Evolutionary conservation across 768 basidiomycete genomes (phyloP).

Genomic region (Rhizopogon vulgaris): DNA sequence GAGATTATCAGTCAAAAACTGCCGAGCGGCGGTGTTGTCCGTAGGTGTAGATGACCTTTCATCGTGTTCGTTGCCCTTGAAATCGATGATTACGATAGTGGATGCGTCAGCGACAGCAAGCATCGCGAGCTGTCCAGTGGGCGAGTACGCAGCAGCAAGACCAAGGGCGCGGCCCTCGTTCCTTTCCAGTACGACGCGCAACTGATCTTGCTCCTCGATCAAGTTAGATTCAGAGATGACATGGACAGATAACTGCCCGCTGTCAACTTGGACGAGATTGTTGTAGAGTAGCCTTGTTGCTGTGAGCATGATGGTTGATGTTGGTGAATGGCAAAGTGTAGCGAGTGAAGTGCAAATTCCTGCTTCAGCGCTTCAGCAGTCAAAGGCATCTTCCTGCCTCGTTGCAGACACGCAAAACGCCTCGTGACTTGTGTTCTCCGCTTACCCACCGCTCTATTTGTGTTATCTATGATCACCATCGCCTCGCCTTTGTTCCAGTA

Average conservation of each 20-base stretch:
- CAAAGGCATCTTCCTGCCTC: no score
- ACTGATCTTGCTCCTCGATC: conserved; percentile 15
- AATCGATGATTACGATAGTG: conserved; percentile 21
- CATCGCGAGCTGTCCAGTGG: conserved; percentile 16
- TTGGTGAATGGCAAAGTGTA: background rate
- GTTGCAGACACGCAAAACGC: no score
- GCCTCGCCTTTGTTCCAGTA: background rate
- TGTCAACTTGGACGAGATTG: conserved; percentile 20
- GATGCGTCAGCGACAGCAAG: conserved; percentile 23
- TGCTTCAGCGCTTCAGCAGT: background rate
- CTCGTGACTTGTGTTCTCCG: background rate
- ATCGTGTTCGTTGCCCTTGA: conserved; percentile 31
- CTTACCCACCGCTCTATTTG: background rate
- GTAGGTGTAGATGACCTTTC: conserved; percentile 11
- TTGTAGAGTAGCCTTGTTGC: conserved; percentile 18
- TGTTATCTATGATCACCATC: background rate
- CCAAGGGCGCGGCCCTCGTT: conserved; percentile 28
- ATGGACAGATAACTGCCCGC: conserved; percentile 12
- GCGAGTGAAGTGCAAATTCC: background rate
- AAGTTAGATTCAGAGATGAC: conserved; percentile 14
- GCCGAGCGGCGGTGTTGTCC: conserved; percentile 10
- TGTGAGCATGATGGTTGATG: conserved; percentile 5
- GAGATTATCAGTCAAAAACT: conserved; percentile 24
- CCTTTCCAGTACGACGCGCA: conserved; percentile 20
- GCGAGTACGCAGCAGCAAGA: conserved; percentile 19